These are phyloP conservation scores for Yamadazyma ubonensis DNA, from an alignment of 805 yeast species.

Conservation along the genomic window DNA sequence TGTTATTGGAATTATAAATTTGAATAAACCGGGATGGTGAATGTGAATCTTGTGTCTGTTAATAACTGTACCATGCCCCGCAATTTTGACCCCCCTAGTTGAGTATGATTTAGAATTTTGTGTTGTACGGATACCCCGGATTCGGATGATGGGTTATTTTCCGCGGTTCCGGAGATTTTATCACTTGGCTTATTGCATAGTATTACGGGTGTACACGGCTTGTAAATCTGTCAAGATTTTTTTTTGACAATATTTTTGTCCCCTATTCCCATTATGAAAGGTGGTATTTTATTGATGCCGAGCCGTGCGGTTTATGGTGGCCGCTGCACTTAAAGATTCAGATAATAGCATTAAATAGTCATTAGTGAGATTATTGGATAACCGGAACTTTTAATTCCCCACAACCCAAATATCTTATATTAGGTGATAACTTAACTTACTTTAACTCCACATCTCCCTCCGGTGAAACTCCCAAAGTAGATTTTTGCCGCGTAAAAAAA, in stretches of 20 bases:
- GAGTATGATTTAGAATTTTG: too few species aligned
- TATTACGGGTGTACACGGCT: not conserved
- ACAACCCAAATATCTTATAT: too few species aligned
- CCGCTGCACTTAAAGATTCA: not conserved
- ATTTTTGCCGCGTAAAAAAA: not conserved
- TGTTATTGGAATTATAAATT: too few species aligned
- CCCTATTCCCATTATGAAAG: constrained; percentile 6
- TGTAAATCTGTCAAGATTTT: constrained; percentile 1
- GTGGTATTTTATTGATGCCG: constrained; percentile 1
- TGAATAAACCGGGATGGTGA: too few species aligned
- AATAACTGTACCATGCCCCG: too few species aligned
- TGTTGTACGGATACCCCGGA: too few species aligned
- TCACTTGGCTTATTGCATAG: too few species aligned
- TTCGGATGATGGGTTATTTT: not conserved
- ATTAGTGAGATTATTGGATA: not conserved
- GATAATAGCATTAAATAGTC: too few species aligned
- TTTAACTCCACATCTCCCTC: too few species aligned
- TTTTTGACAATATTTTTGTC: constrained; percentile 1
- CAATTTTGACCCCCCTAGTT: too few species aligned
- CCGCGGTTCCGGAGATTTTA: not conserved
- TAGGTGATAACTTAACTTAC: too few species aligned
- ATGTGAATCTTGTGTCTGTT: too few species aligned
- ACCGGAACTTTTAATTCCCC: not conserved
- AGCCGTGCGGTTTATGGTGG: constrained; percentile 2
- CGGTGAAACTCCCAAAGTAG: not conserved